These are phyloP conservation scores for Dacryopinax spathularia DNA, from an alignment of 768 basidiomycete species.

Conservation along the genomic window DNA sequence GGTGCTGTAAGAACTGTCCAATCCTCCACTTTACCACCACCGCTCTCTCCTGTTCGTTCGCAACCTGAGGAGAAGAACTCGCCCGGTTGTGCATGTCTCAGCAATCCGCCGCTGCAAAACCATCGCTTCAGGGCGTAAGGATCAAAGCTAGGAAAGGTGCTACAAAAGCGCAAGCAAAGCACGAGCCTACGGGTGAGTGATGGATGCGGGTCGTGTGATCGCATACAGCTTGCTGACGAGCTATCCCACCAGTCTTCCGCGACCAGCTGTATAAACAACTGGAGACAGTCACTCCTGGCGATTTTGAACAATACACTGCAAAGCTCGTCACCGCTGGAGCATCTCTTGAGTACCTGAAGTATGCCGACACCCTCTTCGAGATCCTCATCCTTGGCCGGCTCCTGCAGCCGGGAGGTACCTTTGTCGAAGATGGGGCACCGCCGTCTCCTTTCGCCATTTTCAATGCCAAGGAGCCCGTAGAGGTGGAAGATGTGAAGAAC, in stretches of 20 bases:
- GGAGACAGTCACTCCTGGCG: conserved; percentile 61
- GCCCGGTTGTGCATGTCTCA: conserved; percentile 71
- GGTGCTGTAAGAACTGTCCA: background rate
- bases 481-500: conserved; percentile 77
- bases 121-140: conserved; percentile 67
- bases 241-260: conserved; percentile 54
- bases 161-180: conserved; percentile 83
- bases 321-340: conserved; percentile 86
- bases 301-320: conserved; percentile 67
- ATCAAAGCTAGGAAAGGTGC: conserved; percentile 88
- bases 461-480: conserved; percentile 61
- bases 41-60: background rate
- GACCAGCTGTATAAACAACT: conserved; percentile 87
- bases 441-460: conserved; percentile 79
- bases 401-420: conserved; percentile 87
- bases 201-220: conserved; percentile 3
- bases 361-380: conserved; percentile 93
- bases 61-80: background rate
- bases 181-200: conserved; percentile 64
- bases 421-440: conserved; percentile 75
- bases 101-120: conserved; percentile 68
- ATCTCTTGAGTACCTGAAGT: conserved; percentile 89
- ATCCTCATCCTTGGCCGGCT: conserved; percentile 90
- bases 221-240: background rate
- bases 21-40: conserved; percentile 1